A percentile compares a stretch with the other conserved stretches of the same genome.
Evolutionary conservation across 2,329 filamentous ascomycete genomes (phyloP).

Genomic region (Drechslerella stenobrocha): DNA sequence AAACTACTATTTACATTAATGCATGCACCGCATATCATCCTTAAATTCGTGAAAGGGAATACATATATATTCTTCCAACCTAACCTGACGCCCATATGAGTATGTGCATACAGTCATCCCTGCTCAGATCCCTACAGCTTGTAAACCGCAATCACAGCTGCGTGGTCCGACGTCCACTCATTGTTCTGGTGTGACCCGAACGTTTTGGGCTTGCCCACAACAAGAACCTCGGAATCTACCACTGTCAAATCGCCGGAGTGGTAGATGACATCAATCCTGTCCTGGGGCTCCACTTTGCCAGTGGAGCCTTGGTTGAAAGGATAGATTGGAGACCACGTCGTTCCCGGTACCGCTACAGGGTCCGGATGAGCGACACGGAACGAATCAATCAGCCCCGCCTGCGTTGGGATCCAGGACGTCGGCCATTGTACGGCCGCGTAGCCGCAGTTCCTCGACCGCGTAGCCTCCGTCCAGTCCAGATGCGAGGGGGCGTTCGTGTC

Average conservation of each 20-base stretch:
- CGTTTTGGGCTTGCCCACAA: constrained; percentile 55
- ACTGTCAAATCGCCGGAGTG: constrained; percentile 55
- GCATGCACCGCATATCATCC: too few species aligned
- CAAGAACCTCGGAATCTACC: constrained; percentile 53
- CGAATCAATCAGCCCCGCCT: constrained; percentile 57
- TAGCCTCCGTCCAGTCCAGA: constrained; percentile 56
- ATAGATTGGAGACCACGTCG: constrained; percentile 58
- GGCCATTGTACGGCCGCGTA: constrained; percentile 56
- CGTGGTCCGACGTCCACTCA: constrained; percentile 58
- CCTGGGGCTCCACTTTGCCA: constrained; percentile 55
- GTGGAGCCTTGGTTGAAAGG: constrained; percentile 53
- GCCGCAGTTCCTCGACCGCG: constrained; percentile 56
- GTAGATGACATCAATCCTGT: constrained; percentile 59
- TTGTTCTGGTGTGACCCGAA: constrained; percentile 56
- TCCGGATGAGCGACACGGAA: constrained; percentile 56
- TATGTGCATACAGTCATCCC: too few species aligned
- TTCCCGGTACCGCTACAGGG: constrained; percentile 54
- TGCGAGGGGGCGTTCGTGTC: constrained; percentile 59
- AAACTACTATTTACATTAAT: too few species aligned
- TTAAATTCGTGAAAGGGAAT: too few species aligned
- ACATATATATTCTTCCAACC: not conserved
- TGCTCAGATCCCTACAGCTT: constrained; percentile 1
- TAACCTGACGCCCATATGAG: not conserved
- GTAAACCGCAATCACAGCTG: constrained; percentile 41
- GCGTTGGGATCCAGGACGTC: constrained; percentile 55